Evolutionary conservation across 2,329 filamentous ascomycete genomes (phyloP).

Genomic region (Dryadomyces quercivorus): DNA sequence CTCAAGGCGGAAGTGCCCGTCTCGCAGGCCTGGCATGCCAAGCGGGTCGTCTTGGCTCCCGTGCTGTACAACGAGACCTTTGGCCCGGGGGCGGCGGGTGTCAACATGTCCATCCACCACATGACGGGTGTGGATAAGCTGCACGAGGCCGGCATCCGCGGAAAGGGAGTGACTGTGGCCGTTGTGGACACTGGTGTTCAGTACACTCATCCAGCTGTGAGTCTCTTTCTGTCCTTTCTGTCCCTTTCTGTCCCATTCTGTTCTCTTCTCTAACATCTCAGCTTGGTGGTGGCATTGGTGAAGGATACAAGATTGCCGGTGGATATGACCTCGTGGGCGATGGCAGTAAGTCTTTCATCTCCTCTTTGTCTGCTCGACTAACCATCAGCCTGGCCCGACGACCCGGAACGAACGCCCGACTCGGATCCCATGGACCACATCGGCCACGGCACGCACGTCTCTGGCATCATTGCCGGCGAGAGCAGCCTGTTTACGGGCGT

Average conservation of each 20-base stretch:
- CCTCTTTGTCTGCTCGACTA: neutral
- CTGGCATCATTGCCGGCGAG: slow-evolving; percentile 15
- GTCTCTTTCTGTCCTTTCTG: neutral
- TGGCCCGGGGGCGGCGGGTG: slow-evolving; percentile 1
- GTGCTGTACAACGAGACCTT: slow-evolving; percentile 1
- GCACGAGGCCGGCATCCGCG: slow-evolving; percentile 10
- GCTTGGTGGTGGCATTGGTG: slow-evolving; percentile 17
- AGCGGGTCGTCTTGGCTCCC: slow-evolving; percentile 1
- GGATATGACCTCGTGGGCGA: slow-evolving; percentile 16
- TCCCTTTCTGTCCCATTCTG: too few relatives aligned
- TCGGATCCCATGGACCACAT: slow-evolving; percentile 12
- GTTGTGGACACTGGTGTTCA: slow-evolving; percentile 10
- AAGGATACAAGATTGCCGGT: slow-evolving; percentile 14
- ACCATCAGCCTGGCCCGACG: neutral
- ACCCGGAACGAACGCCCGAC: slow-evolving; percentile 7
- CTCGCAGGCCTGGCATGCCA: slow-evolving; percentile 4
- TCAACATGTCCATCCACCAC: slow-evolving; percentile 9
- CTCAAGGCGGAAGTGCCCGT: slow-evolving; percentile 4
- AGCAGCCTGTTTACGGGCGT: slow-evolving; percentile 3
- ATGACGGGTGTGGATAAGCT: slow-evolving; percentile 12
- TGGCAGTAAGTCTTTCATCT: neutral
- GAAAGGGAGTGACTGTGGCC: slow-evolving; percentile 10
- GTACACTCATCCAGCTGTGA: slow-evolving; percentile 10
- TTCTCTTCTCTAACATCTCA: slow-evolving; percentile 4
- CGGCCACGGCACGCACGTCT: slow-evolving; percentile 15